These are phyloP conservation scores for Mycothermus thermophilus DNA, from an alignment of 495 filamentous ascomycete genomes.

Conservation along the genomic window DNA sequence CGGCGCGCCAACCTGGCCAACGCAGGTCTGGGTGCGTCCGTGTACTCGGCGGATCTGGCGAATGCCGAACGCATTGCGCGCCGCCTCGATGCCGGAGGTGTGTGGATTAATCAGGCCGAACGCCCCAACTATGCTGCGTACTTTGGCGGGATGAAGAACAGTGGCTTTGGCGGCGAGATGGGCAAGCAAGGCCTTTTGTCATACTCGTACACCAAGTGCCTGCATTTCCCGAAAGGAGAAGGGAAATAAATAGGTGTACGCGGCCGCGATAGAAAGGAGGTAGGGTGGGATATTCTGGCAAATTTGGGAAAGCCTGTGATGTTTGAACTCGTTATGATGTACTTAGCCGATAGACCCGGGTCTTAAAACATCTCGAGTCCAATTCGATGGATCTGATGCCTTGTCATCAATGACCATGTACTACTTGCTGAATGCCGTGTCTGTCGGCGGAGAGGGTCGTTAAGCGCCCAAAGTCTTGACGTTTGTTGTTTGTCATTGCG, in stretches of 20 bases:
- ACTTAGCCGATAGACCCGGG: no score
- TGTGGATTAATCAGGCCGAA: slow-evolving; percentile 45
- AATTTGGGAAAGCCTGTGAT: no score
- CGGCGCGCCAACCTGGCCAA: slow-evolving; percentile 41
- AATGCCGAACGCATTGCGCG: slow-evolving; percentile 37
- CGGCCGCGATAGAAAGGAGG: not conserved
- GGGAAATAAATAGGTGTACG: not conserved
- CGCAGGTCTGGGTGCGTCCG: slow-evolving; percentile 42
- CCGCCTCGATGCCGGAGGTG: slow-evolving; percentile 39
- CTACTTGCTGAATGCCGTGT: no score
- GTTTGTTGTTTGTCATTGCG: no score
- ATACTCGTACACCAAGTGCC: slow-evolving; percentile 44
- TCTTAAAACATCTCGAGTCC: no score
- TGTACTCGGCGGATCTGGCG: slow-evolving; percentile 41
- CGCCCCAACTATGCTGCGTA: slow-evolving; percentile 37
- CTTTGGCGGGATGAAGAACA: slow-evolving; percentile 53
- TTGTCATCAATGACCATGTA: no score
- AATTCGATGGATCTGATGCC: no score
- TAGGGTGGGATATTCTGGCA: not conserved
- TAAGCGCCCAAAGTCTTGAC: no score
- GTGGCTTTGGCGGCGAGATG: slow-evolving; percentile 52
- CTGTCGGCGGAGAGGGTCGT: no score
- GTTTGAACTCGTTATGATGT: no score
- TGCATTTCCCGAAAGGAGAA: slow-evolving; percentile 26
- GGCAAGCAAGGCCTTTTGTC: slow-evolving; percentile 42